Evolutionary conservation across 2,329 filamentous ascomycete species (phyloP), one percentile per base, ranked within the genome.

Genomic region (Ascochyta clinopodiicola): DNA sequence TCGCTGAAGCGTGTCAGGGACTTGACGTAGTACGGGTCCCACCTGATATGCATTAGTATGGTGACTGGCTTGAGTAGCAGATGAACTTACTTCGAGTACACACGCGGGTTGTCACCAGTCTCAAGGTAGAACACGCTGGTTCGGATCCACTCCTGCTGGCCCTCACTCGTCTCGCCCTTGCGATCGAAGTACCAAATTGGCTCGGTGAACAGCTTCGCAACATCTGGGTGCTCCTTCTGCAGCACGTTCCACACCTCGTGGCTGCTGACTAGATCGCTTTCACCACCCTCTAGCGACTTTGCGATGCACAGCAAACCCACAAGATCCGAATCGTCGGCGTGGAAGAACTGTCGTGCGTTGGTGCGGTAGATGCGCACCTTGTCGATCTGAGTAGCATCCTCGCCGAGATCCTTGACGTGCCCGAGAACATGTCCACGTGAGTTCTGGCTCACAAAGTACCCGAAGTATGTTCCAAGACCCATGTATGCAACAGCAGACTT

Each of bases 121-220:
- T 96, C 91, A 4, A 92, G 79, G 73, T 92, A 96, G 64, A 95
- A 85, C 17, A 96, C 85, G 12, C 85, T 82, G 29, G 88, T 86
- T 38, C 83, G 81, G 66, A 91, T 90, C 77, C 87, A 96, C 53
- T 87, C 86, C 50, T 93, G 85, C 75, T 96, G 83, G 12, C 90
- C 91, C 13, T 81, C 78, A 21, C 86, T 90, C 1, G 85, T 86
- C 79, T 96, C 92, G 10, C 92, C 92, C 79, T 96, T 96, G 50
- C 92, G 88, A 76, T 96, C 92, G 74, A 96, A 94, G 79, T 96
- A 95, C 92, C 92, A 96, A 61, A 92, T 86, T 0, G 92, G 91
- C 72, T 88, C 78, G 1, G 89, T 88, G 48, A 96, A 80, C 6
- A 87, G 82, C 73, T 90, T 86, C 0, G 91, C 88, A 1, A 96